Percentiles rank a stretch among this genome's conserved stretches.
These are phyloP conservation scores for Dothistroma pini DNA, from an alignment of 2,329 filamentous ascomycete species.

Conservation along the genomic window DNA sequence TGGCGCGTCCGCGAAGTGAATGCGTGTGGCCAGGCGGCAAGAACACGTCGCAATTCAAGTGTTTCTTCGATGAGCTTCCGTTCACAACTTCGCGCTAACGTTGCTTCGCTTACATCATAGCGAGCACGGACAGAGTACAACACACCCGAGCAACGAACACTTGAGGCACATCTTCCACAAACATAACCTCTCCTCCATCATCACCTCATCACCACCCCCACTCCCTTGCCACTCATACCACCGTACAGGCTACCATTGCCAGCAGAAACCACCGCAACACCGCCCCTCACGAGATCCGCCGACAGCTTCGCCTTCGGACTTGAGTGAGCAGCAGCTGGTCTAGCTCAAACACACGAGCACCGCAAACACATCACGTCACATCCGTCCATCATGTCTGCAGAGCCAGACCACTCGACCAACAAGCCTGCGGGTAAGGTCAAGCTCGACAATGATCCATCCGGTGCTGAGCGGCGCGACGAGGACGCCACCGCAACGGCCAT, in stretches of 20 bases:
- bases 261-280: not conserved
- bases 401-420: conserved; percentile 43
- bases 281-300: not conserved
- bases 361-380: not conserved
- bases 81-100: not conserved
- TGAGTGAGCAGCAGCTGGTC: not conserved
- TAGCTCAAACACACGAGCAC: not conserved
- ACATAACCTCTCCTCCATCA: conserved; percentile 3
- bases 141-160: not conserved
- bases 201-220: not conserved
- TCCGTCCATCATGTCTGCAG: conserved; percentile 45
- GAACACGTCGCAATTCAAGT: not conserved
- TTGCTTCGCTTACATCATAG: not conserved
- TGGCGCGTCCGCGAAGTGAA: not conserved
- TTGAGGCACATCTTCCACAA: not conserved
- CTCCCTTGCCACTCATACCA: not conserved
- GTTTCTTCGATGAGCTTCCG: conserved; percentile 4
- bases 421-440: conserved; percentile 46
- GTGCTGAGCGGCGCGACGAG: conserved; percentile 54
- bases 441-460: conserved; percentile 35
- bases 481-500: conserved; percentile 95
- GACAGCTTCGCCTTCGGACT: not conserved
- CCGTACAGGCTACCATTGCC: not conserved
- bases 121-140: not conserved
- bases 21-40: conserved; percentile 2